A percentile compares a stretch with the other conserved stretches of the same genome.
phyloP scores from a whole-genome alignment of 2,329 filamentous ascomycete species.

The Aspergillus udagawae region DNA sequence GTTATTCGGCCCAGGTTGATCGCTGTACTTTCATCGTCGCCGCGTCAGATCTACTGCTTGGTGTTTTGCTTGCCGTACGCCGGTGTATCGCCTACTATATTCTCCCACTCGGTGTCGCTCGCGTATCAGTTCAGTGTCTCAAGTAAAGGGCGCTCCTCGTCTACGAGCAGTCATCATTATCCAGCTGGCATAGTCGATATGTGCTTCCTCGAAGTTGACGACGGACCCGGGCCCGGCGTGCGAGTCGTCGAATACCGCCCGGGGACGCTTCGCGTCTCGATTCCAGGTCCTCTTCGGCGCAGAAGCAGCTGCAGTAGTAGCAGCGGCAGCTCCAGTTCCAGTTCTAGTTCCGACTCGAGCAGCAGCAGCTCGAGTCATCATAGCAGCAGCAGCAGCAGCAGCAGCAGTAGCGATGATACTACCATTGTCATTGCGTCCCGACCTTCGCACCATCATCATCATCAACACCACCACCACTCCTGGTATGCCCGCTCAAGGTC shows the following conservation, averaged over 20 bases:
- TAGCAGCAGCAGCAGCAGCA: not conserved
- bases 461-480: slow-evolving; percentile 1
- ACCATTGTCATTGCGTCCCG: not conserved
- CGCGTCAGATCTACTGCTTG: too few species aligned
- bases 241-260: slow-evolving; percentile 10
- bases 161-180: not conserved
- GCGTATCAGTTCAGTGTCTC: not conserved
- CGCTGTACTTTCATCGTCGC: too few species aligned
- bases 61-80: not conserved
- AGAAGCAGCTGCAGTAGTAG: not conserved
- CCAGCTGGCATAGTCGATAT: not conserved
- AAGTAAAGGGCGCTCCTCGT: not conserved
- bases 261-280: slow-evolving; percentile 5
- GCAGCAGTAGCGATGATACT: slow-evolving; percentile 1
- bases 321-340: not conserved
- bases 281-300: slow-evolving; percentile 3
- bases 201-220: slow-evolving; percentile 16
- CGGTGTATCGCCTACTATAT: not conserved
- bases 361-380: slow-evolving; percentile 7
- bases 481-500: not conserved
- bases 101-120: not conserved
- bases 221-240: slow-evolving; percentile 8
- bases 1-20: not conserved
- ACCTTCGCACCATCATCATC: not conserved
- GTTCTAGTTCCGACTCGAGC: slow-evolving; percentile 1